phyloP scores from a whole-genome alignment of 2,329 filamentous ascomycete genomes.

The Pseudodiploospora longispora region DNA sequence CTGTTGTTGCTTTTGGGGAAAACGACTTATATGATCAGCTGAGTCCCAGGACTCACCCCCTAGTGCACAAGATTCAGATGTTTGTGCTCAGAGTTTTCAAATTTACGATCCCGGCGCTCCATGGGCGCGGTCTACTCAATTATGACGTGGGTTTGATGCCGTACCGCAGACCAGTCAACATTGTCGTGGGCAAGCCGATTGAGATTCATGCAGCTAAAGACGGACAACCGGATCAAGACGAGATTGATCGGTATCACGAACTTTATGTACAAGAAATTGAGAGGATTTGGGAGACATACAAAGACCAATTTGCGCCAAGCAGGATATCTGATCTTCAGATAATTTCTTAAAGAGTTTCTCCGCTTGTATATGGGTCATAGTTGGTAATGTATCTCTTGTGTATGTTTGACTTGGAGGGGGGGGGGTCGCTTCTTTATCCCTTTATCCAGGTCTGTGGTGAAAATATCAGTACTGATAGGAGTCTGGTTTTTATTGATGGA shows the following conservation, averaged over 20 bases:
- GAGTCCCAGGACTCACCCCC: conserved; percentile 65
- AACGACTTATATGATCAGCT: conserved; percentile 95
- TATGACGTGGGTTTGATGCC: conserved; percentile 97
- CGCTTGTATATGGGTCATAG: too few species aligned
- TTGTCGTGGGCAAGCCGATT: conserved; percentile 82
- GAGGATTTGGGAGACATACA: conserved; percentile 68
- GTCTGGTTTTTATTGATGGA: too few species aligned
- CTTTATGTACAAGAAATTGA: conserved; percentile 69
- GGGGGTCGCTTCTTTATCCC: too few species aligned
- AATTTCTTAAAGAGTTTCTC: conserved; percentile 21
- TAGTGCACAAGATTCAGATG: conserved; percentile 75
- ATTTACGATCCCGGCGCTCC: conserved; percentile 85
- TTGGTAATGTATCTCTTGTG: too few species aligned
- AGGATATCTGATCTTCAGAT: conserved; percentile 60
- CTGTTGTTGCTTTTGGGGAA: conserved; percentile 87
- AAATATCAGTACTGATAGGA: too few species aligned
- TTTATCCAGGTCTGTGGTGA: too few species aligned
- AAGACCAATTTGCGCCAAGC: conserved; percentile 62
- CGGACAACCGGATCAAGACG: conserved; percentile 58
- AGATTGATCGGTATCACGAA: conserved; percentile 73
- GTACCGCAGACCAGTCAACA: conserved; percentile 77
- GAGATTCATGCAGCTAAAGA: conserved; percentile 50
- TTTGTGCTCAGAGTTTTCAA: conserved; percentile 78
- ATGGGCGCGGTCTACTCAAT: conserved; percentile 89
- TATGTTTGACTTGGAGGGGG: too few species aligned